Evolutionary conservation across 176 grass and related monocot species (phyloP), one percentile per base, ranked within the genome.

Genomic region (Saccharum officinarum): DNA sequence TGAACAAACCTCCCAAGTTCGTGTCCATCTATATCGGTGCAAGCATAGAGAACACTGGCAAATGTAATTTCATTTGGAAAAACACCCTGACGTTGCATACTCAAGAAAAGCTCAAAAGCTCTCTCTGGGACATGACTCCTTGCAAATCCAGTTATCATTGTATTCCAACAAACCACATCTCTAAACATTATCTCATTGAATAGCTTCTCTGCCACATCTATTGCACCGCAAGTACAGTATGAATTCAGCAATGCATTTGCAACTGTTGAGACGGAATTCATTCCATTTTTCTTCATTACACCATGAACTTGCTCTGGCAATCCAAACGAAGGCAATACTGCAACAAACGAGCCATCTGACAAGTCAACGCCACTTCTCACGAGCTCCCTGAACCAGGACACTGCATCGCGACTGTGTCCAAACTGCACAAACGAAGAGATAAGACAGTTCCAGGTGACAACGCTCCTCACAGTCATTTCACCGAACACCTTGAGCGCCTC

Each of bases 381-480:
- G 28, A 97, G 88, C 76, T 91, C 80, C 61, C 86, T 88, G 80
- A 94, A 97, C 75, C 75, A 93, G 26, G 68, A 33, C 26, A 86
- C 2, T 7, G 90, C 91, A 26, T 88, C 84, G 8, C 65, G 16
- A 9, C 63, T 36, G 45, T 46, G 83, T 28, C 86, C 88, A 64
- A 80, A 11, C 41, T 67, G 92, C 17, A 59, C 67, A 46, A 92
- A 92, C 13, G 73, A 88, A 7, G 84, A 80, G 70, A 91, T 81
- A 38, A 94, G 84, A 5, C 80, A 92, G 71, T 93, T 95, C 92
- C 95, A 95, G 69, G 90, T 93, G 80, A 92, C 80, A 40, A 92
- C 84, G 34, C 75, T 98, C 84, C 81, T 83, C 1, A 68, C 49
- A 1, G 87, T 77, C 91, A 95, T 98, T 95, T 95, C 91, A 22